These are phyloP conservation scores for Fonsecaea multimorphosa DNA, from an alignment of 2,329 filamentous ascomycete genomes.

Conservation along the genomic window DNA sequence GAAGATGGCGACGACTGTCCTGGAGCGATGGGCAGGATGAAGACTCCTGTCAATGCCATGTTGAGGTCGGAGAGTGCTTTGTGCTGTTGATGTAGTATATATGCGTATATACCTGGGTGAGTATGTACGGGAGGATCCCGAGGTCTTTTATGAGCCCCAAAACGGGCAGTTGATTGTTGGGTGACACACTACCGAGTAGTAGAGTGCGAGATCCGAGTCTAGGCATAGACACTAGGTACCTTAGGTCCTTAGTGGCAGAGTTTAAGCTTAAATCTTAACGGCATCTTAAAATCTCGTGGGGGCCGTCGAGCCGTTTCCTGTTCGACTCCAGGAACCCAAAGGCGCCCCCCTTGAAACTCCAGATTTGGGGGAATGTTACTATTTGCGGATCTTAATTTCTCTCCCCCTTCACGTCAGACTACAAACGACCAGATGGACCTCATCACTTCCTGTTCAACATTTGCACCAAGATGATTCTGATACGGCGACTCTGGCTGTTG, in stretches of 20 bases:
- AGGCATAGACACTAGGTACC: no score
- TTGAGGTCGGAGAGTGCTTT: not conserved
- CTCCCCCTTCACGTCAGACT: not conserved
- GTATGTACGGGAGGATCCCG: no score
- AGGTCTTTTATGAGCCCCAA: not conserved
- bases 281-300: not conserved
- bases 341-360: not conserved
- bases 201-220: no score
- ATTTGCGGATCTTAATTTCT: not conserved
- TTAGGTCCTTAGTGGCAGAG: not conserved
- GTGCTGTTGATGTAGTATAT: not conserved
- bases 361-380: not conserved
- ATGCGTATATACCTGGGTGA: not conserved
- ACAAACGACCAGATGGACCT: not conserved
- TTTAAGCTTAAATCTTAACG: slow-evolving; percentile 1
- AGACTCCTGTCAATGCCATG: slow-evolving; percentile 34
- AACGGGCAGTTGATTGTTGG: no score
- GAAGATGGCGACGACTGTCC: slow-evolving; percentile 31
- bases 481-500: slow-evolving; percentile 37
- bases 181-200: no score
- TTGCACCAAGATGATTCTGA: slow-evolving; percentile 32
- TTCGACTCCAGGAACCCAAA: not conserved
- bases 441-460: not conserved
- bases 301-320: not conserved
- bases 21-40: slow-evolving; percentile 31